These are phyloP conservation scores for Canna indica DNA, from an alignment of 176 grass and related monocot species.

Conservation along the genomic window DNA sequence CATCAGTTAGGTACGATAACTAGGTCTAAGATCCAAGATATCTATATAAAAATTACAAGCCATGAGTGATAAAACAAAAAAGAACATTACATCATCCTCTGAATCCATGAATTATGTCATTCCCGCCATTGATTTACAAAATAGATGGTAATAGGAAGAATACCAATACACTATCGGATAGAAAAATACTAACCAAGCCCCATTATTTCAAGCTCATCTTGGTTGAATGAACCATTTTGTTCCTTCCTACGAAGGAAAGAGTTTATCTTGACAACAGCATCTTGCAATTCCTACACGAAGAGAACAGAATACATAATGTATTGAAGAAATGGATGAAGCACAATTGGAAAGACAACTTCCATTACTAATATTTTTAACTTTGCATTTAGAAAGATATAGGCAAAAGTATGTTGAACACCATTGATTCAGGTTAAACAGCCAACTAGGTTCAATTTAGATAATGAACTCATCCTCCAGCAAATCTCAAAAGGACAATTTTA, in stretches of 20 bases:
- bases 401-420: not conserved
- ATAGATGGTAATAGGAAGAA: no score
- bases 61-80: not conserved
- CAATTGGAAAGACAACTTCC: not conserved
- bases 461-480: no score
- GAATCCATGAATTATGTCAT: no score
- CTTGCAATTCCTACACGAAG: slow-evolving; percentile 48
- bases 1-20: not conserved
- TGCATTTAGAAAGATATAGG: not conserved
- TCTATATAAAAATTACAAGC: no score
- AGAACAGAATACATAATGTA: not conserved
- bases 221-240: slow-evolving; percentile 40
- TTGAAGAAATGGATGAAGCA: not conserved
- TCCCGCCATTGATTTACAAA: no score
- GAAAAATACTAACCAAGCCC: slow-evolving; percentile 49
- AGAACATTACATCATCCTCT: not conserved
- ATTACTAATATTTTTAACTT: not conserved
- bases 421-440: not conserved
- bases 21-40: no score
- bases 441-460: not conserved
- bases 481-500: not conserved
- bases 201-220: slow-evolving; percentile 59
- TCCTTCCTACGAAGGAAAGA: slow-evolving; percentile 38
- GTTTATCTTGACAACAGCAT: slow-evolving; percentile 62
- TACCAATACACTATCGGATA: no score